A percentile compares a stretch with the other conserved stretches of the same genome.
These are phyloP conservation scores for Scheffersomyces insectosa DNA, from an alignment of 1,139 yeast species.

Conservation along the genomic window DNA sequence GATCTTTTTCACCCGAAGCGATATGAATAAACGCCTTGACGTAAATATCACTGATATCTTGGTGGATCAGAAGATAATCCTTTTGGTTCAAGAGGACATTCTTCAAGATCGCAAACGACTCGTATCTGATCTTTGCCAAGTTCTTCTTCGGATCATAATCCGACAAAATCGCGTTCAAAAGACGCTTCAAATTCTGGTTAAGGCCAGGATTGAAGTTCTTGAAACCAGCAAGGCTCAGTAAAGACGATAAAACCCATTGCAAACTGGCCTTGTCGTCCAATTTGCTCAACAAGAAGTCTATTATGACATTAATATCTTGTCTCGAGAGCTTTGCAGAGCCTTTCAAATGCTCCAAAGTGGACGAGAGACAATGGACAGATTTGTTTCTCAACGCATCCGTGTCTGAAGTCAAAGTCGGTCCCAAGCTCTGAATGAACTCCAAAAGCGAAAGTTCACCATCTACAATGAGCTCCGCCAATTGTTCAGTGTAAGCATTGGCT, in stretches of 20 bases:
- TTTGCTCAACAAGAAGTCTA: conserved; percentile 64
- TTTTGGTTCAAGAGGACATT: conserved; percentile 23
- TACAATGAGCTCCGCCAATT: conserved; percentile 31
- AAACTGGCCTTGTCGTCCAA: conserved; percentile 63
- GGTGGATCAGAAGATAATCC: conserved; percentile 12
- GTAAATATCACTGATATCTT: conserved; percentile 34
- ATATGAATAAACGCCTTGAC: conserved; percentile 62
- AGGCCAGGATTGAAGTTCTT: conserved; percentile 36
- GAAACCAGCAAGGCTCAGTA: conserved; percentile 54
- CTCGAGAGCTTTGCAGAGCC: conserved; percentile 39
- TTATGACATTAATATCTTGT: conserved; percentile 68
- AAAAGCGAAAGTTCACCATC: conserved; percentile 44
- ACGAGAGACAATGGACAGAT: conserved; percentile 61
- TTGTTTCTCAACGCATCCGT: conserved; percentile 51
- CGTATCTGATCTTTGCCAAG: conserved; percentile 65
- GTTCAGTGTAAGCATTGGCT: conserved; percentile 28
- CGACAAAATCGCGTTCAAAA: conserved; percentile 44
- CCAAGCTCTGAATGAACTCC: conserved; percentile 54
- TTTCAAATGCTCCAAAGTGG: conserved; percentile 43
- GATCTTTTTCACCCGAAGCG: conserved; percentile 92
- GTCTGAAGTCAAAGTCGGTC: conserved; percentile 65
- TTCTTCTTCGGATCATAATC: conserved; percentile 60
- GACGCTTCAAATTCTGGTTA: conserved; percentile 25
- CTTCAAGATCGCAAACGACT: conserved; percentile 54
- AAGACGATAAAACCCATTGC: conserved; percentile 54